These are phyloP conservation scores for Casuarina glauca DNA, from an alignment of 306 rosid species.

Conservation along the genomic window DNA sequence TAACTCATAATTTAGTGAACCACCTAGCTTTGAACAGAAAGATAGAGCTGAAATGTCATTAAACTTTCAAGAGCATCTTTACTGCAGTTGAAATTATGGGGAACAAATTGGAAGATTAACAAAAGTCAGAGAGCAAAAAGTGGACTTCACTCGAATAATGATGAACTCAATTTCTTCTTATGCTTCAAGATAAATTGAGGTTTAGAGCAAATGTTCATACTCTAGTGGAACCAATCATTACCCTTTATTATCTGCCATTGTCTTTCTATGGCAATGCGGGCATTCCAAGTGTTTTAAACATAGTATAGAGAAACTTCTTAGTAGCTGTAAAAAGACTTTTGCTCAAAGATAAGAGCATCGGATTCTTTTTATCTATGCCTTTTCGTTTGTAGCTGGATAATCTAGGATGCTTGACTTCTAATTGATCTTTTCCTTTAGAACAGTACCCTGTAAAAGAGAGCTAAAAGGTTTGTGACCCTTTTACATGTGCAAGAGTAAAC, in stretches of 20 bases:
- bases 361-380: neutral
- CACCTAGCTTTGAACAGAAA: neutral
- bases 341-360: neutral
- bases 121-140: neutral
- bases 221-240: neutral
- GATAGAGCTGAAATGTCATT: neutral
- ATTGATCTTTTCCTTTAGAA: neutral
- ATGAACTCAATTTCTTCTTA: neutral
- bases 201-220: neutral
- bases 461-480: neutral
- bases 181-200: neutral
- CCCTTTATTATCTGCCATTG: neutral
- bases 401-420: neutral
- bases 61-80: neutral
- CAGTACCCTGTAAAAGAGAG: neutral
- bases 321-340: neutral
- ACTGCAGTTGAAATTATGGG: neutral
- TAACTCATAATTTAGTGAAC: neutral
- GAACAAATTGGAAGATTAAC: neutral
- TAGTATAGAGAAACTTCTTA: neutral
- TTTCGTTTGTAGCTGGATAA: neutral
- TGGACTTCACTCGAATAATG: neutral
- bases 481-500: neutral
- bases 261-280: neutral
- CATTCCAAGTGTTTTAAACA: neutral